phyloP scores from a whole-genome alignment of 495 filamentous ascomycete genomes.

The Neurospora sp. region DNA sequence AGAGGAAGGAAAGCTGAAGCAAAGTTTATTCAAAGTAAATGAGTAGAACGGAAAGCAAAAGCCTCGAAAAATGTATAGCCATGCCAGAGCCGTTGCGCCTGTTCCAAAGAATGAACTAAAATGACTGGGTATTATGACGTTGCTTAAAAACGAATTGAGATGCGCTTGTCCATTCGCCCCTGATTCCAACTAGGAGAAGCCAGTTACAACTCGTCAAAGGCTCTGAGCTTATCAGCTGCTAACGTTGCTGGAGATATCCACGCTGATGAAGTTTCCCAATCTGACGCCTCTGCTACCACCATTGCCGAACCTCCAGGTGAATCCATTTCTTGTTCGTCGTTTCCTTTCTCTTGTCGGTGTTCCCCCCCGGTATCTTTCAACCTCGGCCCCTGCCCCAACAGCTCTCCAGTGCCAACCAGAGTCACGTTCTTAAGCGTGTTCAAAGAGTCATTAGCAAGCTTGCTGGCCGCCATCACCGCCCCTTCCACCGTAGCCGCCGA shows the following conservation, averaged over 20 bases:
- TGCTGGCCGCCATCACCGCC: not conserved
- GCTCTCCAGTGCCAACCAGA: not conserved
- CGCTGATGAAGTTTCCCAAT: not conserved
- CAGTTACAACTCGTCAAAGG: constrained; percentile 32
- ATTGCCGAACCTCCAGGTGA: not conserved
- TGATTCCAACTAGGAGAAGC: not conserved
- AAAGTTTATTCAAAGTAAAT: not conserved
- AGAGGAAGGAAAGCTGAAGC: not conserved
- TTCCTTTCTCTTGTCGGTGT: not conserved
- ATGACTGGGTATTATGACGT: not conserved
- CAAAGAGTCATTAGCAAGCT: constrained; percentile 10
- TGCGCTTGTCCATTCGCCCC: not conserved
- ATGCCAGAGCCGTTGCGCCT: not conserved
- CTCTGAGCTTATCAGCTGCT: constrained; percentile 22
- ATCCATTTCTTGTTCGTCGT: not conserved
- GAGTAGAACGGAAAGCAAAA: not conserved
- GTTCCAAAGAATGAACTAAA: not conserved
- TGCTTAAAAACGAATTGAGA: not conserved
- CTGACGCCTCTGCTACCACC: not conserved
- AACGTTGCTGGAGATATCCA: not conserved
- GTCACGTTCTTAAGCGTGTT: constrained; percentile 2
- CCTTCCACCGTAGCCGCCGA: constrained; percentile 3
- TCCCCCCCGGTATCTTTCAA: not conserved
- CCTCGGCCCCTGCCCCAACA: not conserved
- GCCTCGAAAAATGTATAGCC: not conserved